A percentile compares a stretch with the other conserved stretches of the same genome.
These are phyloP conservation scores for Microthlaspi erraticum DNA, from an alignment of 345 rosid genomes.

Conservation along the genomic window DNA sequence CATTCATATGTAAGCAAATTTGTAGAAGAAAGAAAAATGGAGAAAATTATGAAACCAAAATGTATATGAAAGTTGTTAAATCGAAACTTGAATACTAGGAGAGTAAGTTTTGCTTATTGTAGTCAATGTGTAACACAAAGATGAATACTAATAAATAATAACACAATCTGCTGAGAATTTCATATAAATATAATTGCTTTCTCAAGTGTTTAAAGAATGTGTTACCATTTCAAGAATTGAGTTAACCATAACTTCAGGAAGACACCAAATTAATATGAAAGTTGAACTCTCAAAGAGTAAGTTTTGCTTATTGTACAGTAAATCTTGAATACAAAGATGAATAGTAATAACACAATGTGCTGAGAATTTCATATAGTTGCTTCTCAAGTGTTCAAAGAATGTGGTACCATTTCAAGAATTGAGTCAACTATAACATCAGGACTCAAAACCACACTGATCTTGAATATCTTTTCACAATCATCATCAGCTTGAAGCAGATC, in stretches of 20 bases:
- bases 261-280: not conserved
- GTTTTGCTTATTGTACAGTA: constrained; percentile 8
- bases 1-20: no score
- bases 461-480: constrained; percentile 55
- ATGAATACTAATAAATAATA: constrained; percentile 1
- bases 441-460: constrained; percentile 59
- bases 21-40: no score
- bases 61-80: no score
- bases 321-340: constrained; percentile 16
- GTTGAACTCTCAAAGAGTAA: not conserved
- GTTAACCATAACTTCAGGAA: constrained; percentile 54
- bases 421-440: constrained; percentile 53
- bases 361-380: not conserved
- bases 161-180: constrained; percentile 6
- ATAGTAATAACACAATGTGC: constrained; percentile 12
- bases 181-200: not conserved
- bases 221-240: constrained; percentile 33
- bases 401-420: constrained; percentile 31
- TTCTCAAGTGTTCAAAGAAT: constrained; percentile 8
- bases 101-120: constrained; percentile 11
- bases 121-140: constrained; percentile 14
- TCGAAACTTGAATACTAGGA: not conserved
- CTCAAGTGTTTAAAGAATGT: constrained; percentile 4
- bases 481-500: constrained; percentile 75
- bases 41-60: no score